phyloP scores from a whole-genome alignment of 768 basidiomycete species.

The Fistulinella prunicolor region DNA sequence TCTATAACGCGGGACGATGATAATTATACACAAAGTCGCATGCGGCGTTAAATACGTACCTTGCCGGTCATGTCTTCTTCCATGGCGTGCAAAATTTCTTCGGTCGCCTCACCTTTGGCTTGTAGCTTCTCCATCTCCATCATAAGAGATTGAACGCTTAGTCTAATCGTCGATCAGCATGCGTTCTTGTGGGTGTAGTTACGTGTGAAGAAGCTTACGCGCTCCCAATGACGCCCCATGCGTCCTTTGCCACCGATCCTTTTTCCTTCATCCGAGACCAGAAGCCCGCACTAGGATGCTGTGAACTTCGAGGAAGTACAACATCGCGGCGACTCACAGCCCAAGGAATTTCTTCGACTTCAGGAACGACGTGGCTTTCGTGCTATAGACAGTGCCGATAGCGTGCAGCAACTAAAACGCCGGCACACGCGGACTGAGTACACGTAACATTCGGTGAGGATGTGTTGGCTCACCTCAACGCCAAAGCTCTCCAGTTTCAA shows the following conservation, averaged over 20 bases:
- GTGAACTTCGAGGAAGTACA: constrained; percentile 9
- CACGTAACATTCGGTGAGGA: not conserved
- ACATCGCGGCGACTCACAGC: constrained; percentile 52
- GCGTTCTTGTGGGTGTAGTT: constrained; percentile 43
- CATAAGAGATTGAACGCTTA: constrained; percentile 23
- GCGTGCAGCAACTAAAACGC: constrained; percentile 71
- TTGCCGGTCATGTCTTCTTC: constrained; percentile 95
- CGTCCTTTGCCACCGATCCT: constrained; percentile 89
- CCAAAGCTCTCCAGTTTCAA: constrained; percentile 97
- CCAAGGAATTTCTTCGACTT: constrained; percentile 91
- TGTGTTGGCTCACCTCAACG: constrained; percentile 64
- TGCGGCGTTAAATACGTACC: constrained; percentile 36
- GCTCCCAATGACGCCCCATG: constrained; percentile 94
- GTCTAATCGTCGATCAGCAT: constrained; percentile 33
- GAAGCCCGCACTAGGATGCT: constrained; percentile 67
- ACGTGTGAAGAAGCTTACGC: constrained; percentile 55
- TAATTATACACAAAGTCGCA: not conserved
- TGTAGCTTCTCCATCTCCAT: constrained; percentile 91
- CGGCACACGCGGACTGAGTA: constrained; percentile 1
- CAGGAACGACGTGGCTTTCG: constrained; percentile 88
- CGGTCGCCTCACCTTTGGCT: constrained; percentile 81
- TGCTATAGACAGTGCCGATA: constrained; percentile 88
- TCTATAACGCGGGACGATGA: constrained; percentile 38
- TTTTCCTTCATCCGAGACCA: constrained; percentile 95
- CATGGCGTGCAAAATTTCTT: constrained; percentile 80